Conservation (phyloP, 805 yeast species). For the Yamadazyma tumulicola region DNA sequence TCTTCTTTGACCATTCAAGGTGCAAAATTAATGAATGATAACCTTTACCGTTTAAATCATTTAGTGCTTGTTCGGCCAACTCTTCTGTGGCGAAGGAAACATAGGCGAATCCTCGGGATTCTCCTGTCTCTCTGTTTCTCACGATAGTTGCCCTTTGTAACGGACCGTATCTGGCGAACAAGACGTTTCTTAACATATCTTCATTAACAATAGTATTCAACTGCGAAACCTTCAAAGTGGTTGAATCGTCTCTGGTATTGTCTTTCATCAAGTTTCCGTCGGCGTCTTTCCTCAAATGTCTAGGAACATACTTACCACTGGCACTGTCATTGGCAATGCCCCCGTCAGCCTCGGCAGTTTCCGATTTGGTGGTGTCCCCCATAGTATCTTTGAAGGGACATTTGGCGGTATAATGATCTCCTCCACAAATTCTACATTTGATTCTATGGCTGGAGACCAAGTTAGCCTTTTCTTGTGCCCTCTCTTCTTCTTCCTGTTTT, state of each 20-base stretch:
- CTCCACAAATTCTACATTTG: slow-evolving; percentile 88
- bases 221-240: slow-evolving; percentile 88
- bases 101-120: slow-evolving; percentile 93
- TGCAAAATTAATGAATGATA: slow-evolving; percentile 77
- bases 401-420: slow-evolving; percentile 87
- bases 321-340: slow-evolving; percentile 20
- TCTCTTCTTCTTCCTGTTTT: slow-evolving; percentile 62
- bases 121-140: slow-evolving; percentile 89
- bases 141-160: slow-evolving; percentile 77
- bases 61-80: slow-evolving; percentile 75
- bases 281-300: slow-evolving; percentile 44
- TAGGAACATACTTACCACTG: slow-evolving; percentile 39
- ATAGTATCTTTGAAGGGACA: slow-evolving; percentile 95
- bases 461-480: slow-evolving; percentile 43
- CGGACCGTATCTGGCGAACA: slow-evolving; percentile 64
- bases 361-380: slow-evolving; percentile 41
- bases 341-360: slow-evolving; percentile 15
- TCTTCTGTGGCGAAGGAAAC: slow-evolving; percentile 70
- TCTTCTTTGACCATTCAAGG: slow-evolving; percentile 47
- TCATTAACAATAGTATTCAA: slow-evolving; percentile 84
- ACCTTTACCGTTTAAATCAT: slow-evolving; percentile 82
- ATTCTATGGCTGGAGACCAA: slow-evolving; percentile 41
- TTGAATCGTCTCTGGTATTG: slow-evolving; percentile 67
- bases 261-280: slow-evolving; percentile 35
- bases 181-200: slow-evolving; percentile 67